Conservation (phyloP, 2,329 filamentous ascomycete genomes). For the Didymella pinodella region DNA sequence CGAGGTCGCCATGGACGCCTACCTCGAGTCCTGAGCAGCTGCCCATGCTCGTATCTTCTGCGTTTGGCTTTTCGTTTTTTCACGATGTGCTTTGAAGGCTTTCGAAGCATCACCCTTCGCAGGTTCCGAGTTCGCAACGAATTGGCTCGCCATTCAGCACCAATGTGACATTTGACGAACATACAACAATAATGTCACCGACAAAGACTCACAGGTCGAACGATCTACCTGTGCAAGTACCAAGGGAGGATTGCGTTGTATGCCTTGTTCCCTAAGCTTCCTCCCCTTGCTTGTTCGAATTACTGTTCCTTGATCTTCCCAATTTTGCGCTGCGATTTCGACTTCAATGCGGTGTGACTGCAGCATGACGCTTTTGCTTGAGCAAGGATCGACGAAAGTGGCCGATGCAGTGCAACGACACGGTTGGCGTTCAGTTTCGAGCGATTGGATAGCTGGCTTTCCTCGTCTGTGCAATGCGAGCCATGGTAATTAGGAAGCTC, state of each 20-base stretch:
- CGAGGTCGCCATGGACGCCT: conserved; percentile 39
- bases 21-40: conserved; percentile 27
- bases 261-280: not conserved
- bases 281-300: not conserved
- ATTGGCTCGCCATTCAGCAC: conserved; percentile 22
- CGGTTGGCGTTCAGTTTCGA: not conserved
- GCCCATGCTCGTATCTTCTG: not conserved
- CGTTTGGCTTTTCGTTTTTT: not conserved
- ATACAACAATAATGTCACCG: conserved; percentile 10
- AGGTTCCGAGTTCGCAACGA: conserved; percentile 23
- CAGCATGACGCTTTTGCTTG: not conserved
- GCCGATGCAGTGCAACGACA: not conserved
- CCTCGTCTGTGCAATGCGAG: not conserved
- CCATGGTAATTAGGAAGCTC: not conserved
- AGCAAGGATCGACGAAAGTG: too few relatives aligned
- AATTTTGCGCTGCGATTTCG: not conserved
- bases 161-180: conserved; percentile 18
- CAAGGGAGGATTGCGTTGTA: conserved; percentile 9
- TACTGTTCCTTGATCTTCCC: not conserved
- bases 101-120: conserved; percentile 4
- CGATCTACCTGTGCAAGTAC: conserved; percentile 2
- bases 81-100: conserved; percentile 1
- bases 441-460: not conserved
- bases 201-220: conserved; percentile 5
- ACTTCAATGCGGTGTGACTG: not conserved